Evolutionary conservation across 2,329 filamentous ascomycete species (phyloP).

Genomic region (Penicillium sp.): DNA sequence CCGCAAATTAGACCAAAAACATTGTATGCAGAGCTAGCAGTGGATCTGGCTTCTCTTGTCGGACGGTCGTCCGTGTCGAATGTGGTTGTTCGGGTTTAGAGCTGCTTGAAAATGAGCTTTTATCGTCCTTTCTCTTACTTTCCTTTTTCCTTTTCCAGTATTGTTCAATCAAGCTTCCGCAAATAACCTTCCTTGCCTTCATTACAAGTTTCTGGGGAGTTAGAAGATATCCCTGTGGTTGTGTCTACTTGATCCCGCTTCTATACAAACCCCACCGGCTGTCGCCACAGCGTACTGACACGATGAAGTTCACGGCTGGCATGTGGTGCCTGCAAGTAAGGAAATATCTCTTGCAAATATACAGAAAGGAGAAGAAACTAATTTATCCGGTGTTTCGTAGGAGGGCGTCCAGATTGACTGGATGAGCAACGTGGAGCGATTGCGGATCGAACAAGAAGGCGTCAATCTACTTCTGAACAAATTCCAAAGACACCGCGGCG

Average conservation of each 20-base stretch:
- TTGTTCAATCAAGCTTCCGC: background rate
- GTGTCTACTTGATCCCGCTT: background rate
- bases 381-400: constrained; percentile 14
- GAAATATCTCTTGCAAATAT: background rate
- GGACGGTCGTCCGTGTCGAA: constrained; percentile 18
- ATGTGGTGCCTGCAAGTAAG: constrained; percentile 40
- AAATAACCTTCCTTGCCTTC: background rate
- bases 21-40: constrained; percentile 2
- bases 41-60: constrained; percentile 1
- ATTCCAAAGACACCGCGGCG: constrained; percentile 38
- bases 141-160: background rate
- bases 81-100: constrained; percentile 2
- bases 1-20: constrained; percentile 2
- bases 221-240: background rate
- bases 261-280: background rate
- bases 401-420: constrained; percentile 41
- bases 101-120: background rate
- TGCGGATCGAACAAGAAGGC: constrained; percentile 29
- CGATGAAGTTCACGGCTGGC: constrained; percentile 45
- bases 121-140: background rate
- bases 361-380: background rate
- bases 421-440: constrained; percentile 44
- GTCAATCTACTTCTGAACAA: constrained; percentile 41
- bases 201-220: background rate
- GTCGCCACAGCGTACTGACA: constrained; percentile 8